A percentile compares a stretch with the other conserved stretches of the same genome.
These are phyloP conservation scores for Tuber borchii DNA, from an alignment of 495 filamentous ascomycete genomes.

Conservation along the genomic window DNA sequence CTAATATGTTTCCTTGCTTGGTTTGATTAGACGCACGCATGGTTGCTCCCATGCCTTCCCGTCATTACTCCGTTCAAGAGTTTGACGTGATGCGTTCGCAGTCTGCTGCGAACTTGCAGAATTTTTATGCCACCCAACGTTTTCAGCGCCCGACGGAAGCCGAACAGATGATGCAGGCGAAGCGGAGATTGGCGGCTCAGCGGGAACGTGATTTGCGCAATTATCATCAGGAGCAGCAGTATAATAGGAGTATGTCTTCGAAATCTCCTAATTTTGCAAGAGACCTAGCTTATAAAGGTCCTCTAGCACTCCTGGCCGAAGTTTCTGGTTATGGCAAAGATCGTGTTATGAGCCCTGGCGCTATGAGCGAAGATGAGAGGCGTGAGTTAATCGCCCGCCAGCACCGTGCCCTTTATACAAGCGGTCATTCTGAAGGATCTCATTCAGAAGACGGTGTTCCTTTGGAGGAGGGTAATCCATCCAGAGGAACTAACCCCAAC, in stretches of 20 bases:
- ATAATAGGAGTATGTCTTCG: conserved; percentile 76
- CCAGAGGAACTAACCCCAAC: conserved; percentile 50
- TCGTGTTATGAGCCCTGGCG: conserved; percentile 81
- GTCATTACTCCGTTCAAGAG: conserved; percentile 81
- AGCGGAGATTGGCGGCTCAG: conserved; percentile 96
- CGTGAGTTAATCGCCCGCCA: conserved; percentile 94
- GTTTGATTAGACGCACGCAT: conserved; percentile 36
- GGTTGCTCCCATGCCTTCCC: conserved; percentile 43
- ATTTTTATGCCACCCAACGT: conserved; percentile 88
- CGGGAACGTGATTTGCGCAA: conserved; percentile 98
- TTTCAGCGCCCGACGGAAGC: conserved; percentile 92
- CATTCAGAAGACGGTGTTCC: conserved; percentile 48
- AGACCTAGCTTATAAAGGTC: conserved; percentile 46
- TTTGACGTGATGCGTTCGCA: conserved; percentile 62
- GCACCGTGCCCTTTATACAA: conserved; percentile 83
- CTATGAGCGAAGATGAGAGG: conserved; percentile 90
- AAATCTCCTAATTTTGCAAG: conserved; percentile 40
- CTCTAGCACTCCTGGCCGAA: conserved; percentile 72
- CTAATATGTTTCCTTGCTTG: not conserved
- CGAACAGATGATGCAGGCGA: conserved; percentile 97
- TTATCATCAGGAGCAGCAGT: conserved; percentile 99
- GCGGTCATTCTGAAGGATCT: conserved; percentile 48
- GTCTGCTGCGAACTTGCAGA: conserved; percentile 75
- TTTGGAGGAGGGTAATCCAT: conserved; percentile 55
- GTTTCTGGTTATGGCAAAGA: conserved; percentile 65